Conservation (phyloP, 371 early-diverging fungal genomes). For the Syncephalastrum contaminatum region DNA sequence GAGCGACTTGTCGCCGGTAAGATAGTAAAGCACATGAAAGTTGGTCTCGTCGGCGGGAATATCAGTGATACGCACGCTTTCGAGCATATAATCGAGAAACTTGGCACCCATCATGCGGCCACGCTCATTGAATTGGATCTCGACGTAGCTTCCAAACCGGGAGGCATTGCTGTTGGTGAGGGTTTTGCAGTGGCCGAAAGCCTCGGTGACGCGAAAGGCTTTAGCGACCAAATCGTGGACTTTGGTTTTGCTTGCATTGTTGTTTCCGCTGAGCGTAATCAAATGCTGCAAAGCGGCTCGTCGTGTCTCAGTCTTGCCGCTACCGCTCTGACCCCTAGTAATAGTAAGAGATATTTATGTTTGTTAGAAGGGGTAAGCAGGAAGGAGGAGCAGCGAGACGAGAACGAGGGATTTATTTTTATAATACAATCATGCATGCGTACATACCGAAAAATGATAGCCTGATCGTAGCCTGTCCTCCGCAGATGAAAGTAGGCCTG, state of each 20-base stretch:
- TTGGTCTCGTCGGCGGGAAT: slow-evolving; percentile 69
- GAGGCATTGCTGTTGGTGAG: slow-evolving; percentile 77
- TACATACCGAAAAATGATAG: slow-evolving; percentile 64
- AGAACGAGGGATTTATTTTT: too few relatives aligned
- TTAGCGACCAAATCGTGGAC: slow-evolving; percentile 75
- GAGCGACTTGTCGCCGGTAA: slow-evolving; percentile 61
- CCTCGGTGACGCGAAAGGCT: slow-evolving; percentile 58
- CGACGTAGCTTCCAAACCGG: slow-evolving; percentile 84
- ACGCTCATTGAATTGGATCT: slow-evolving; percentile 86
- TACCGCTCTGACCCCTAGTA: slow-evolving; percentile 76
- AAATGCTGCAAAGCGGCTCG: slow-evolving; percentile 62
- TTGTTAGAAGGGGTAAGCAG: too few relatives aligned
- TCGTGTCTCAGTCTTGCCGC: slow-evolving; percentile 80
- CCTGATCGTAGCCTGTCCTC: slow-evolving; percentile 78
- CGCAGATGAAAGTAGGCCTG: slow-evolving; percentile 75
- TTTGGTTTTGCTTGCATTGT: slow-evolving; percentile 68
- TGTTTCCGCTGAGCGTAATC: slow-evolving; percentile 64
- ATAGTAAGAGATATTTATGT: too few relatives aligned
- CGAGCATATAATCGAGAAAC: slow-evolving; percentile 85
- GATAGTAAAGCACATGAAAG: slow-evolving; percentile 92
- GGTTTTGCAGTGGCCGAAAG: slow-evolving; percentile 85
- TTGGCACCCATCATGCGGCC: slow-evolving; percentile 87
- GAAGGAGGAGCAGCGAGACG: too few relatives aligned
- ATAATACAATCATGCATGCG: too few relatives aligned
- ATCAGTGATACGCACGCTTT: slow-evolving; percentile 69